Conservation (phyloP, 164 flowering plant genomes). For the Vitis labrusca region DNA sequence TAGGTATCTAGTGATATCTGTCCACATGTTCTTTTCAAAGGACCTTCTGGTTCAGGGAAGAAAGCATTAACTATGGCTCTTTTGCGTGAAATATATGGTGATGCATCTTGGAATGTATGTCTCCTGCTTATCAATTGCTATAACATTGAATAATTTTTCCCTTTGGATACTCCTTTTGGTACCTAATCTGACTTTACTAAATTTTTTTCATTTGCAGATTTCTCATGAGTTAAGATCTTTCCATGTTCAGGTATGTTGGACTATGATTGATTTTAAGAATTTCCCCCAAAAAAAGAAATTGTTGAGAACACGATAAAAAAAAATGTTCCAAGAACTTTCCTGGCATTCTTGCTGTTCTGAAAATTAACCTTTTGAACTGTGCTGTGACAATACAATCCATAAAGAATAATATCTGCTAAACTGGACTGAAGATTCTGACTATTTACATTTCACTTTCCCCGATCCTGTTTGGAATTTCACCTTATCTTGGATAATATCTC, state of each 20-base stretch:
- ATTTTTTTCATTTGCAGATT: conserved; percentile 36
- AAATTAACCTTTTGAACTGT: not conserved
- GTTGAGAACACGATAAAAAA: not conserved
- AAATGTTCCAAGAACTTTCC: not conserved
- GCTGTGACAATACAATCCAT: not conserved
- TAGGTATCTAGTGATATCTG: conserved; percentile 43
- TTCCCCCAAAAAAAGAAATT: not conserved
- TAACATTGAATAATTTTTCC: no score
- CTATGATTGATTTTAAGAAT: not conserved
- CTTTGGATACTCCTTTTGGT: not conserved
- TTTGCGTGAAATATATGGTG: conserved; percentile 60
- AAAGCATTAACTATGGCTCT: conserved; percentile 61
- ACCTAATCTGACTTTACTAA: conserved; percentile 4
- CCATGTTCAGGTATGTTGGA: conserved; percentile 46
- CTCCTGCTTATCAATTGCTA: not conserved
- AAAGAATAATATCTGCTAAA: no score
- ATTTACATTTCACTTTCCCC: no score
- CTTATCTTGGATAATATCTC: conserved; percentile 1
- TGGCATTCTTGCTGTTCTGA: not conserved
- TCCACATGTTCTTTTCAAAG: conserved; percentile 71
- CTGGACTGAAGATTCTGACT: no score
- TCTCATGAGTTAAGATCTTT: conserved; percentile 56
- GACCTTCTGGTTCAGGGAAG: conserved; percentile 73
- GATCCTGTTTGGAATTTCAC: not conserved
- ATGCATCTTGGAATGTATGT: conserved; percentile 58